These are phyloP conservation scores for Bryoglossum gracile DNA, from an alignment of 495 filamentous ascomycete species.

Conservation along the genomic window DNA sequence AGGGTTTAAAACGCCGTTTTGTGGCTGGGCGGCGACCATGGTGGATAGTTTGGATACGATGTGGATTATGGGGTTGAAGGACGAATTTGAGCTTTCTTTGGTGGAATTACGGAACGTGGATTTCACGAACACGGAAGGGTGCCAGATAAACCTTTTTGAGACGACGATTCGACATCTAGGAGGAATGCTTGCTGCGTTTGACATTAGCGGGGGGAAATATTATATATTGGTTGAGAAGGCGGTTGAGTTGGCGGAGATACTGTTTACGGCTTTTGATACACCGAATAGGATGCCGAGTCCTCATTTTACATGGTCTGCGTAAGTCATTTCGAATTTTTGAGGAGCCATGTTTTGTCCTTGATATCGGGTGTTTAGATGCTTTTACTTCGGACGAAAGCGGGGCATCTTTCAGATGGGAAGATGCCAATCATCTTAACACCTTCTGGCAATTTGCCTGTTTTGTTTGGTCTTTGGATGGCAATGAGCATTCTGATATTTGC, in stretches of 20 bases:
- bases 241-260: slow-evolving; percentile 74
- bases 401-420: not conserved
- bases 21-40: slow-evolving; percentile 88
- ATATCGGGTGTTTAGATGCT: not conserved
- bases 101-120: slow-evolving; percentile 70
- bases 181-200: slow-evolving; percentile 73
- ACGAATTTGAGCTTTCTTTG: slow-evolving; percentile 82
- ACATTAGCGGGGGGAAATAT: slow-evolving; percentile 68
- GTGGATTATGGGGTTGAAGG: slow-evolving; percentile 88
- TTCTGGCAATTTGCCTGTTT: too few species aligned
- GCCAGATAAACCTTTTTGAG: slow-evolving; percentile 72
- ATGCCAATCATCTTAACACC: too few species aligned
- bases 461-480: too few species aligned
- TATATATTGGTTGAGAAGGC: slow-evolving; percentile 77
- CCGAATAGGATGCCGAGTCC: slow-evolving; percentile 93
- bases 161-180: slow-evolving; percentile 87
- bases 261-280: slow-evolving; percentile 94
- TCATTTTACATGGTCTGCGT: slow-evolving; percentile 31
- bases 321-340: not conserved
- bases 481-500: too few species aligned
- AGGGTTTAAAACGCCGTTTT: slow-evolving; percentile 67
- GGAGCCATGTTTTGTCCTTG: too few species aligned
- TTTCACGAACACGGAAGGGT: slow-evolving; percentile 65
- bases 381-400: too few species aligned
- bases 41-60: slow-evolving; percentile 82